Evolutionary conservation across 768 basidiomycete species (phyloP), one percentile per base, ranked within the genome.

Genomic region (Russula dissimulans): DNA sequence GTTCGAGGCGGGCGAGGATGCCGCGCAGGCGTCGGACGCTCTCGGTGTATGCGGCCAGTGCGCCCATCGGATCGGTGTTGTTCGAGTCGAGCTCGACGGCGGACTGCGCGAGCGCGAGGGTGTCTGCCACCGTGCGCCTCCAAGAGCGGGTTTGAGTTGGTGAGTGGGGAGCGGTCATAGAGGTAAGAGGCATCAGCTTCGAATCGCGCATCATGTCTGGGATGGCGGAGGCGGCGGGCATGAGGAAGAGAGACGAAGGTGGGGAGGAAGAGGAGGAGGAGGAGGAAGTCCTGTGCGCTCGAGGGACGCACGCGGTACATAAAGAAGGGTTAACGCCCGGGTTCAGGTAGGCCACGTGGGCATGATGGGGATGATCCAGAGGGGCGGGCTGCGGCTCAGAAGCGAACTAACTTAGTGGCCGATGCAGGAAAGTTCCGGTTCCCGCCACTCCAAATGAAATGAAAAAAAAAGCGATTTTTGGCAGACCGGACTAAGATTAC

Each of bases 51-150:
- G 56, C 56, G 11, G 17, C 18, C 15, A 62, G 32, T 17, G 61
- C 61, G 2, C 56, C 56, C 4, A 26, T 8, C 22, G 56, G 61
- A 5, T 62, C 56, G 3, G 50, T 54, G 15, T 47, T 47, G 15
- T 18, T 31, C 22, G 29, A 9, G 32, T 62, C 61, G 32, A 57
- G 56, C n/a, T 62, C 61, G 22, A 62, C 61, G 8, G 61, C 61
- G 3, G 31, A 42, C 29, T 17, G 51, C 4, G 61, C 61, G n/a
- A 52, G 49, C 9, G 56, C 56, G 12, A 62, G 14, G 1, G 56
- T 56, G 32, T 48, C 51, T 3, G 61, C 51, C 34, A 62, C 39
- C 4, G 44, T 57, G 32, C 61, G 39, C 39, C 61, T 57, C 61
- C 61, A 62, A 14, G 61, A 62, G n/a, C 39, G 61, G 32, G 36